Base-by-base conservation (phyloP, 352 stramenopile species). In the Globisporangium yorkense region DNA sequence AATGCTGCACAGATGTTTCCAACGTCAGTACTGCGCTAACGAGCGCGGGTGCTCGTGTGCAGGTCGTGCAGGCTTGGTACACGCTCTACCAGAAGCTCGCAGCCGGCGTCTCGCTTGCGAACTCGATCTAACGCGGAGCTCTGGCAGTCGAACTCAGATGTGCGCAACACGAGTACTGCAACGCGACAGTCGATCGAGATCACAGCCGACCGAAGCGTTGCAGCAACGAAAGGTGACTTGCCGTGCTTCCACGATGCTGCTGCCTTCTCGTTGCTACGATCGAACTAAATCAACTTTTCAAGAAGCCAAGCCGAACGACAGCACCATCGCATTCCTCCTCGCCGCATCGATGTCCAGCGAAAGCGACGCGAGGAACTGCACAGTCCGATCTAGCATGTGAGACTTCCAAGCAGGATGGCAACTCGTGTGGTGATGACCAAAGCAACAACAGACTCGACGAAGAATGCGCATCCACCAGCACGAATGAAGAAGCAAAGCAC, bases 51-150 rank as follows among this genome's bases (percentile, higher is more conserved):
- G n/a, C 37, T 57, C 45, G 3, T 54, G 3, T n/a, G 21, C 33
- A 77, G 69, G 58, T 79, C 20, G 49, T 79, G 20, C 68, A 76
- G 63, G 67, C 71, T 0, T 79, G 71, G 71, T 60, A 63, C 29
- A 31, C 50, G 27, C 21, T 76, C 15, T 79, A 79, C 55, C 66
- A 76, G 44, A 66, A 70, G 5, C 52, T 79, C 5, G 51, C 51
- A n/a, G 48, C 48, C 57, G 68, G 71, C n/a, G 45, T 53, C 5
- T 39, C 67, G 3, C 54, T 78, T 44, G 45, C 40, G 27, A 56
- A 21, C 48, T 71, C 40, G 52, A 50, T 47, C n/a, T 49, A 49
- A 43, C 40, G 8, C n/a, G 16, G 41, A 54, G 27, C 48, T 24
- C 4, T 24, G 24, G 24, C 49, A 18, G 7, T 24, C 31, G 49